Percentiles rank a stretch among this genome's conserved stretches.
phyloP scores from a whole-genome alignment of 805 yeast genomes.

The Alloascoidea hylecoeti region DNA sequence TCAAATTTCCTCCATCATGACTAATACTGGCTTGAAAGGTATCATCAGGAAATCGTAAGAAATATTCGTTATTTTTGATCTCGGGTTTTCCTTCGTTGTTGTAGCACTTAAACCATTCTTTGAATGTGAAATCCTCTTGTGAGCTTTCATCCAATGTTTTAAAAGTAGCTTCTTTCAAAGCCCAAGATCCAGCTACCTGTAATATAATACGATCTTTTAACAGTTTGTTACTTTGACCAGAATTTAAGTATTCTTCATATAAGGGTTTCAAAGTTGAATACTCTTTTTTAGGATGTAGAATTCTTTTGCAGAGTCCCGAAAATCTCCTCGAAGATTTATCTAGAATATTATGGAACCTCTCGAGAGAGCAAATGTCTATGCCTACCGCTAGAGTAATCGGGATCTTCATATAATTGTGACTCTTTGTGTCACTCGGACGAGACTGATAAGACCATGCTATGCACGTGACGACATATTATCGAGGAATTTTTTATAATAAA shows the following conservation, averaged over 20 bases:
- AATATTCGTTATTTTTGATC: constrained; percentile 20
- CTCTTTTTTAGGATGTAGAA: constrained; percentile 34
- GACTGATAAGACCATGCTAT: constrained; percentile 3
- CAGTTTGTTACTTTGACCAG: constrained; percentile 3
- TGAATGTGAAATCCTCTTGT: constrained; percentile 41
- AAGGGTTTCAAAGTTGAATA: constrained; percentile 19
- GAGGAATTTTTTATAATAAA: neutral
- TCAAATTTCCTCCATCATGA: constrained; percentile 50
- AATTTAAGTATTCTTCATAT: neutral
- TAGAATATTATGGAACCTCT: constrained; percentile 31
- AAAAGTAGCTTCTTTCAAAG: constrained; percentile 60
- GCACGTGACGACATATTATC: no score
- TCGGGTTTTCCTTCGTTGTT: constrained; percentile 26
- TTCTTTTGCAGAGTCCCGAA: constrained; percentile 25
- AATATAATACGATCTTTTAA: constrained; percentile 15
- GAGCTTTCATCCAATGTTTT: constrained; percentile 36
- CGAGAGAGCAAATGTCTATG: constrained; percentile 34
- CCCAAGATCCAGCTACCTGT: constrained; percentile 62
- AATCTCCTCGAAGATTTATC: constrained; percentile 20
- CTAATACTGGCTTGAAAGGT: constrained; percentile 39
- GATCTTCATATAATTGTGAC: neutral
- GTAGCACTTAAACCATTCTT: constrained; percentile 37
- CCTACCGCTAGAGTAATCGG: constrained; percentile 34
- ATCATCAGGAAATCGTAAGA: constrained; percentile 19
- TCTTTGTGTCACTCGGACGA: neutral